Base-by-base conservation (phyloP, 768 basidiomycete genomes). In the Epithele typhae region DNA sequence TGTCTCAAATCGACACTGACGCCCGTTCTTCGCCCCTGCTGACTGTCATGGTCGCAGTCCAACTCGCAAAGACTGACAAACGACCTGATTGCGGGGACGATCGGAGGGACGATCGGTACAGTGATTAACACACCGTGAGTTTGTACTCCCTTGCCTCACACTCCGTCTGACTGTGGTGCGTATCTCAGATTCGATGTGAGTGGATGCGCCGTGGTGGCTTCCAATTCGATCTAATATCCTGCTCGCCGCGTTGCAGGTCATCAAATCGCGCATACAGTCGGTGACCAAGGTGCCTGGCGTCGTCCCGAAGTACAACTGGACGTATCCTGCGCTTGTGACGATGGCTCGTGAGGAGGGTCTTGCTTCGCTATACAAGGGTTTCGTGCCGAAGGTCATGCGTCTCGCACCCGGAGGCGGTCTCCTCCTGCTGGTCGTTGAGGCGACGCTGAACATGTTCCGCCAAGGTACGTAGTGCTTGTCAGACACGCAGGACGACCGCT, bases 391-490 rank as follows among this genome's bases (percentile, higher is more conserved):
- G 66, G 93, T 96, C 3, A 76, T 98, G 35, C 80, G 95, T 54
- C 77, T 99, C 21, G 95, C 94, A 11, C 95, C 95, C 0, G 95
- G 95, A 36, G 95, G 95, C 41, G 95, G 95, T 64, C 85, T 99
- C 11, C 67, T 99, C 24, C 71, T 99, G 23, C 77, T 99, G 25
- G 94, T 94, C n/a, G 92, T 94, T 15, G 91, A 93, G 65, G 82
- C 88, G 51, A 91, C 88, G 2, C 65, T 92, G 32, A 81, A 76
- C 17, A 58, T 87, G 46, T 91, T 94, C 65, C 79, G 91, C 53
- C 72, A 81, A 59, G 77, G 87, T 88, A 19, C 37, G 62, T 49
- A 2, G 5, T 41, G 8, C 33, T 33, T 25, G 30, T 17, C 22
- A n/a, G n/a, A n/a, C n/a, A n/a, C 23, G 19, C 30, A 5, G 18